Evolutionary conservation across 164 flowering plant species (phyloP).

Genomic region (Vitis labrusca): DNA sequence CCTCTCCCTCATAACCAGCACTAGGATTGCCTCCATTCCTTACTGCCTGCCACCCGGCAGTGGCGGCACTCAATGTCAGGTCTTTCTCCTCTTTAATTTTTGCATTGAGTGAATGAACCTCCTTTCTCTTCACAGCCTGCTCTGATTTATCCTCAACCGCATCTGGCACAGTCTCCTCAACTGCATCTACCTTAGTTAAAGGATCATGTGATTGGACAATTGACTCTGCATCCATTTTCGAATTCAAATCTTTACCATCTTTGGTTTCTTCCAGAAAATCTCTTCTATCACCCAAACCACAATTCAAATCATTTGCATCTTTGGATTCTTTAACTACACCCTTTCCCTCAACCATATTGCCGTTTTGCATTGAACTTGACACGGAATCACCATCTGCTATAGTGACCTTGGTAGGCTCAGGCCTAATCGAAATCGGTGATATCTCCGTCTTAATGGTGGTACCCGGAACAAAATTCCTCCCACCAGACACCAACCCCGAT

Average conservation of each 20-base stretch:
- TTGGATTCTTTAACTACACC: constrained; percentile 9
- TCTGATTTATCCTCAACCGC: constrained; percentile 33
- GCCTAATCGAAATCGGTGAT: constrained; percentile 10
- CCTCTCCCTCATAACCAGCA: constrained; percentile 17
- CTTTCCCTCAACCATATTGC: constrained; percentile 3
- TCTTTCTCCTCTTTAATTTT: constrained; percentile 52
- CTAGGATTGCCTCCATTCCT: constrained; percentile 40
- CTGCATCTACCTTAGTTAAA: constrained; percentile 9
- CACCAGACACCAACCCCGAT: background rate
- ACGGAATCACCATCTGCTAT: constrained; percentile 1
- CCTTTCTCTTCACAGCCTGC: constrained; percentile 24
- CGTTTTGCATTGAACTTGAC: background rate
- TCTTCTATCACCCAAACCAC: constrained; percentile 14
- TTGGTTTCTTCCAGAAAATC: background rate
- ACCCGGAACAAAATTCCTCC: constrained; percentile 7
- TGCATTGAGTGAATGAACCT: constrained; percentile 59
- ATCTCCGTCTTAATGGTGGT: constrained; percentile 27
- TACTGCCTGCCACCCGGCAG: constrained; percentile 66
- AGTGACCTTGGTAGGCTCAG: constrained; percentile 10
- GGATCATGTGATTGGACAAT: constrained; percentile 5
- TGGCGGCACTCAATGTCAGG: constrained; percentile 51
- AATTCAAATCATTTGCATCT: constrained; percentile 11
- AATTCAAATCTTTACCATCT: constrained; percentile 10
- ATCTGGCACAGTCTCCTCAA: constrained; percentile 10
- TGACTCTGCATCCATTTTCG: constrained; percentile 9